Evolutionary conservation across 768 basidiomycete genomes (phyloP).

Genomic region (Boletales sp.): DNA sequence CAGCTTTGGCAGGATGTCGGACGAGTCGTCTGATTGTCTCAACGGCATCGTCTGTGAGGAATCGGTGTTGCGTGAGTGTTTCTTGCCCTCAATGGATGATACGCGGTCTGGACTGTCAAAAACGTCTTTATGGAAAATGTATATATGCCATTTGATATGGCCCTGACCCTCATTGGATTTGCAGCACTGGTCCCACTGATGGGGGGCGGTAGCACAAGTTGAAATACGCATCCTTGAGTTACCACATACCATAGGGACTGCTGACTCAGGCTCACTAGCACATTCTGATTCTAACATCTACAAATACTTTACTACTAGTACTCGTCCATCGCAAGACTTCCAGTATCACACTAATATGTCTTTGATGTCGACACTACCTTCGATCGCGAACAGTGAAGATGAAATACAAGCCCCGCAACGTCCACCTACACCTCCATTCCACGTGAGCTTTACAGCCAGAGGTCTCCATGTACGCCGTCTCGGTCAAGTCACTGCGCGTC

Average conservation of each 20-base stretch:
- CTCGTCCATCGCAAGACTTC: not conserved
- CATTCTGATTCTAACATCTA: conserved; percentile 18
- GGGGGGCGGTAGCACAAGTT: too few relatives aligned
- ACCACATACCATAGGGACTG: not conserved
- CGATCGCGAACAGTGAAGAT: conserved; percentile 43
- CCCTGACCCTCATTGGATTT: too few relatives aligned
- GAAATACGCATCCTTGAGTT: too few relatives aligned
- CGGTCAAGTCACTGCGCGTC: conserved; percentile 1
- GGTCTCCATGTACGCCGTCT: conserved; percentile 60
- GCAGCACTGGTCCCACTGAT: too few relatives aligned
- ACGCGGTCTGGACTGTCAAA: too few relatives aligned
- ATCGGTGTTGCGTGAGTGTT: too few relatives aligned
- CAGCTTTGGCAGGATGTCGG: too few relatives aligned
- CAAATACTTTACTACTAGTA: conserved; percentile 13
- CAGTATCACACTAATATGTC: not conserved
- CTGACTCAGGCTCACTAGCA: conserved; percentile 5
- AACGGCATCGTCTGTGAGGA: too few relatives aligned
- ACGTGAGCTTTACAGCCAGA: conserved; percentile 66
- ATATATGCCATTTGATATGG: too few relatives aligned
- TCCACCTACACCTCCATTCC: conserved; percentile 68
- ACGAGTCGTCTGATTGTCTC: too few relatives aligned
- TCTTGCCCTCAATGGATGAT: too few relatives aligned
- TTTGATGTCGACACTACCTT: conserved; percentile 23
- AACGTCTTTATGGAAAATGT: too few relatives aligned
- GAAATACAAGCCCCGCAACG: conserved; percentile 53